Evolutionary conservation across 306 rosid genomes (phyloP).

Genomic region (Cucumis cinereus): DNA sequence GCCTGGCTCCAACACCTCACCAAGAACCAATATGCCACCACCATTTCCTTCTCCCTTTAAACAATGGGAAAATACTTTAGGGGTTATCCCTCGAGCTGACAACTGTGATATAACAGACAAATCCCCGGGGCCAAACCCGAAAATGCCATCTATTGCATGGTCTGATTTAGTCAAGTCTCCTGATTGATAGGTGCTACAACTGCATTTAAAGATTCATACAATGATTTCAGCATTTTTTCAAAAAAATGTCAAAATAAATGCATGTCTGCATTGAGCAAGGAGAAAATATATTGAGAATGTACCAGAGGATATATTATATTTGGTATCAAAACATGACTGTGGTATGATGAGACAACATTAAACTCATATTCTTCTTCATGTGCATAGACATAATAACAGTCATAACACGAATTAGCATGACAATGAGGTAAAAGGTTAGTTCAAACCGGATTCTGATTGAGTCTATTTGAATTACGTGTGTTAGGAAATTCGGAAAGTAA

Average conservation of each 20-base stretch:
- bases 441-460: background rate
- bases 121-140: constrained; percentile 88
- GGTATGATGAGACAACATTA: background rate
- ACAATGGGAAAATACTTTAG: constrained; percentile 87
- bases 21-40: constrained; percentile 95
- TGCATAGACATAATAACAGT: background rate
- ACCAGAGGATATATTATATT: background rate
- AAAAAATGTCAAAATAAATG: constrained; percentile 5
- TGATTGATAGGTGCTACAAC: constrained; percentile 78
- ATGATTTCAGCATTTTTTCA: constrained; percentile 6
- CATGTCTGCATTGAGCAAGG: background rate
- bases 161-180: constrained; percentile 83
- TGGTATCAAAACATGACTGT: background rate
- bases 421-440: background rate
- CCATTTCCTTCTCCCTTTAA: constrained; percentile 82
- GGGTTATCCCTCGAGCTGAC: constrained; percentile 70
- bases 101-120: constrained; percentile 78
- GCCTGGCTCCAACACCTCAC: constrained; percentile 90
- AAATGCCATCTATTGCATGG: constrained; percentile 85
- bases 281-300: background rate
- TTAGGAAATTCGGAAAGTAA: background rate
- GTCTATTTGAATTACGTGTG: background rate
- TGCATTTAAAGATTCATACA: constrained; percentile 31
- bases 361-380: background rate
- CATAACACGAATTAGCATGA: background rate